Evolutionary conservation across 1,284 basidiomycete species (phyloP).

Genomic region (Sporisorium exsertum): DNA sequence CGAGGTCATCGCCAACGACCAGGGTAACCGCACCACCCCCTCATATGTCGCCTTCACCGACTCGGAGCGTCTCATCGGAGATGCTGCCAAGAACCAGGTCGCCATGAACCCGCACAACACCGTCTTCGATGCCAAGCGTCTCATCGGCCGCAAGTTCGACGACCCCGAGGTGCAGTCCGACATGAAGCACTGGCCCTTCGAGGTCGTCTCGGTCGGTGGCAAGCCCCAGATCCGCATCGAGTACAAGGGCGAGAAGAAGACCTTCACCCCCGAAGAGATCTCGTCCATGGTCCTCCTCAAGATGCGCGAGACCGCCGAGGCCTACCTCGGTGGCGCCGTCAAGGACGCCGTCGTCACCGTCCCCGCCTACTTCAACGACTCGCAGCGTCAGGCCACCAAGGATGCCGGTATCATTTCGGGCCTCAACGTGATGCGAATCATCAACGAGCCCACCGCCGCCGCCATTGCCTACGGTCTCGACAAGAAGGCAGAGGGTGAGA

Average conservation of each 20-base stretch:
- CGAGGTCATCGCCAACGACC: constrained; percentile 91
- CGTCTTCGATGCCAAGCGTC: constrained; percentile 87
- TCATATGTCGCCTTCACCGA: constrained; percentile 74
- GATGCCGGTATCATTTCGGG: constrained; percentile 91
- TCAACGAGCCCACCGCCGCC: constrained; percentile 95
- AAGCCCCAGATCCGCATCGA: constrained; percentile 91
- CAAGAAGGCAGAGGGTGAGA: constrained; percentile 86
- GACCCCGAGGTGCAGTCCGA: constrained; percentile 93
- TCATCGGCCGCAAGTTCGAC: constrained; percentile 85
- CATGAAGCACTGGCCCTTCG: constrained; percentile 95
- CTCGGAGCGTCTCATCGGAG: constrained; percentile 91
- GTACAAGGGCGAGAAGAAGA: constrained; percentile 90
- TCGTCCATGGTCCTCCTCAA: constrained; percentile 97
- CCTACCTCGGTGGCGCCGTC: constrained; percentile 86
- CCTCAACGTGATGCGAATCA: constrained; percentile 92
- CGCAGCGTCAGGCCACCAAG: constrained; percentile 94
- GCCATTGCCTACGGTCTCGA: constrained; percentile 92
- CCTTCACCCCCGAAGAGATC: constrained; percentile 95
- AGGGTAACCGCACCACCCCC: constrained; percentile 95
- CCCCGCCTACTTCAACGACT: constrained; percentile 98
- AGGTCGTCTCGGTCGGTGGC: constrained; percentile 80
- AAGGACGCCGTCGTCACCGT: constrained; percentile 89
- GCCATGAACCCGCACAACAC: constrained; percentile 74
- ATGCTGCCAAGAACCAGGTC: constrained; percentile 92
- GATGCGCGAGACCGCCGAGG: constrained; percentile 99